A percentile compares a stretch with the other conserved stretches of the same genome.
These are phyloP conservation scores for Leptomonas seymouri DNA, from an alignment of 208 protist species.

Conservation along the genomic window DNA sequence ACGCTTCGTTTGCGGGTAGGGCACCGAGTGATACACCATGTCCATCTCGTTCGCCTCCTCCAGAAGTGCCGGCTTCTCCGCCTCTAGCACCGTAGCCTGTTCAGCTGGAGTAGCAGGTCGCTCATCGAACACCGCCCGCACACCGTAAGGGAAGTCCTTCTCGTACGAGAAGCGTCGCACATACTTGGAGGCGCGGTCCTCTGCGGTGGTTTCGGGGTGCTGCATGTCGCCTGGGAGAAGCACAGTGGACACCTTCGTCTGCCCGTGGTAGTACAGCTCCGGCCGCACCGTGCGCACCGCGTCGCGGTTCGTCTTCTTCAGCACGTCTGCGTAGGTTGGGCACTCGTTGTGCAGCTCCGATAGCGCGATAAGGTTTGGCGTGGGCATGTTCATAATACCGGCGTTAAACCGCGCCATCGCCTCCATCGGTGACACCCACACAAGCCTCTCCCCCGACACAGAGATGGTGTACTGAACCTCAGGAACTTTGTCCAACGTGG, in stretches of 20 bases:
- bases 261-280: constrained; percentile 70
- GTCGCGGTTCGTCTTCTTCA: constrained; percentile 51
- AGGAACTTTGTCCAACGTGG: constrained; percentile 77
- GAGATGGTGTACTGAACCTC: constrained; percentile 82
- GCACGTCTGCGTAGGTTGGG: constrained; percentile 79
- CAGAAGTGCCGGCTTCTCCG: constrained; percentile 67
- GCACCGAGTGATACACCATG: constrained; percentile 72
- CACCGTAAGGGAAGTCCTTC: constrained; percentile 87
- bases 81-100: constrained; percentile 36
- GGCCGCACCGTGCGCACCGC: constrained; percentile 51
- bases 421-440: constrained; percentile 92
- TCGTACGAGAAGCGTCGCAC: constrained; percentile 84
- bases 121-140: constrained; percentile 86
- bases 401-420: constrained; percentile 90
- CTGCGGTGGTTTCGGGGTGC: constrained; percentile 67
- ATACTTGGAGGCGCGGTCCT: constrained; percentile 64
- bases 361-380: constrained; percentile 79
- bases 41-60: constrained; percentile 86
- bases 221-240: constrained; percentile 80
- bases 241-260: constrained; percentile 79
- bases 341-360: constrained; percentile 88
- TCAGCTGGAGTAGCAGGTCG: constrained; percentile 63
- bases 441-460: constrained; percentile 69
- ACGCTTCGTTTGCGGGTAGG: constrained; percentile 59
- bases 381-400: constrained; percentile 92